Conservation (phyloP, 2,329 filamentous ascomycete species). For the Penicillium aurantiogriseum region DNA sequence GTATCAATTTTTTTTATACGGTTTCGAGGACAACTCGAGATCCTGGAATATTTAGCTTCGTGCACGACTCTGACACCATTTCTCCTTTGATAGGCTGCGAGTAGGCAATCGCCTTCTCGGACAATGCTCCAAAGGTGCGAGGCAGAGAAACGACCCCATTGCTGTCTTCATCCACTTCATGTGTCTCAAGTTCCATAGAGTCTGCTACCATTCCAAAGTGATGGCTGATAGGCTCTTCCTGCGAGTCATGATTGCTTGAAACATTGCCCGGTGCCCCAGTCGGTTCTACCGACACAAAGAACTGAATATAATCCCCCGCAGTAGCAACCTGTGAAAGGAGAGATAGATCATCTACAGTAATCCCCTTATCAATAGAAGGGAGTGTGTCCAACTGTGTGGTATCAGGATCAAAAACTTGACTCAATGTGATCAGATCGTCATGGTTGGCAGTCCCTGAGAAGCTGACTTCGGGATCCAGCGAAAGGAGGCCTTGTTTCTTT, state of each 20-base stretch:
- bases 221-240: constrained; percentile 22
- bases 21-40: constrained; percentile 25
- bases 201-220: constrained; percentile 36
- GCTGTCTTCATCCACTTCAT: background rate
- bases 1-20: constrained; percentile 1
- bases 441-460: constrained; percentile 23
- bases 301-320: constrained; percentile 42
- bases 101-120: constrained; percentile 41
- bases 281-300: constrained; percentile 39
- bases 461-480: constrained; percentile 41
- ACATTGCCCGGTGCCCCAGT: background rate
- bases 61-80: constrained; percentile 21
- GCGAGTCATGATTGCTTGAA: background rate
- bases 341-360: constrained; percentile 34
- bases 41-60: constrained; percentile 39
- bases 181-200: constrained; percentile 17
- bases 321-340: constrained; percentile 41
- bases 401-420: constrained; percentile 25
- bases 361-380: constrained; percentile 21
- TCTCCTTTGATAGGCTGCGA: constrained; percentile 21
- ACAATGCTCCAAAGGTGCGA: constrained; percentile 40
- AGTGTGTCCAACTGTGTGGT: constrained; percentile 14
- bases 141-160: constrained; percentile 26
- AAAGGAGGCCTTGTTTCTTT: constrained; percentile 46
- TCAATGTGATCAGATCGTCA: constrained; percentile 20